phyloP scores from a whole-genome alignment of 805 yeast species.

The Ogataea zsoltii region DNA sequence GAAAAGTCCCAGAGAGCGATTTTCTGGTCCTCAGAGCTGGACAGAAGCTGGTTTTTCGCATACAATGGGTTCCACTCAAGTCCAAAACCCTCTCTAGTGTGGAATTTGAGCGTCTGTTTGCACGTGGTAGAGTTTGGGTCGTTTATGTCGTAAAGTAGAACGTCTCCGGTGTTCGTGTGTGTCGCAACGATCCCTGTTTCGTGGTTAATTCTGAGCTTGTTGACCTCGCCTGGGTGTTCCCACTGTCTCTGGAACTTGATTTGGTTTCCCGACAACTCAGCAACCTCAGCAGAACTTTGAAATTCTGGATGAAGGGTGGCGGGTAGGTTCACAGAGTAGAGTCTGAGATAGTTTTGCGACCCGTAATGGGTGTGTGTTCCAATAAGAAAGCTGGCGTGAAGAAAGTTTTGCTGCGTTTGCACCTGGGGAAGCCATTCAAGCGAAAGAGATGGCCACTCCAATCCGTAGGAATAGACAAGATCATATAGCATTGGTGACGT shows the following conservation, averaged over 20 bases:
- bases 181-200: constrained; percentile 51
- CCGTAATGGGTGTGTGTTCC: constrained; percentile 49
- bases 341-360: constrained; percentile 44
- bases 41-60: constrained; percentile 45
- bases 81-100: constrained; percentile 67
- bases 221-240: constrained; percentile 68
- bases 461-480: constrained; percentile 65
- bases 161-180: constrained; percentile 52
- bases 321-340: constrained; percentile 49
- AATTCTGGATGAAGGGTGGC: constrained; percentile 45
- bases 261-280: constrained; percentile 34
- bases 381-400: constrained; percentile 37
- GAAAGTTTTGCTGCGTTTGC: constrained; percentile 11
- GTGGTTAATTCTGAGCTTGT: constrained; percentile 58
- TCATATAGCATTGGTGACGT: constrained; percentile 78
- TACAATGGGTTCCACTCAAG: constrained; percentile 60
- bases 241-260: constrained; percentile 49
- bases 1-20: constrained; percentile 70
- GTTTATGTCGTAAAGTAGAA: constrained; percentile 43
- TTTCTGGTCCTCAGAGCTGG: constrained; percentile 67
- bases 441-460: constrained; percentile 71
- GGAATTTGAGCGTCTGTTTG: constrained; percentile 46
- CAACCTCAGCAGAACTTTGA: constrained; percentile 20
- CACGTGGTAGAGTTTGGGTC: constrained; percentile 18
- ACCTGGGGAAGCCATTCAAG: constrained; percentile 64